Evolutionary conservation across 805 yeast species (phyloP).

Genomic region (Komagataella ulmi): DNA sequence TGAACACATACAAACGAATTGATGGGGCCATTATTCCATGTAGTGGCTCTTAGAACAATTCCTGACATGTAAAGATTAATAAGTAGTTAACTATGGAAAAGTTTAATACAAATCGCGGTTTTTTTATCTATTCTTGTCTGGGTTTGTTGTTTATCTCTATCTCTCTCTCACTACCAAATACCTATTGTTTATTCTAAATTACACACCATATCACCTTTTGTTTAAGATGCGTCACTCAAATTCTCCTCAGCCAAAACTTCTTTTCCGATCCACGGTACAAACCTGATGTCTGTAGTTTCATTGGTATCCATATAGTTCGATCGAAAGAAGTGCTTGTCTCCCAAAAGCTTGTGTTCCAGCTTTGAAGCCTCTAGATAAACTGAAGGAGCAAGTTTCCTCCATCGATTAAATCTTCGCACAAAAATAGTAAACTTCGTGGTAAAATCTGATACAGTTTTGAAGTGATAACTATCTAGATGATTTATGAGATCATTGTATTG

Average conservation of each 20-base stretch:
- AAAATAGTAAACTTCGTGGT: background rate
- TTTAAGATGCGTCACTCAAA: background rate
- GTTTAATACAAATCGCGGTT: background rate
- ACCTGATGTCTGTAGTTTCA: background rate
- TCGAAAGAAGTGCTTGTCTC: background rate
- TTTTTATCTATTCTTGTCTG: no score
- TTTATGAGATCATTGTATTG: background rate
- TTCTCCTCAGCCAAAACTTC: background rate
- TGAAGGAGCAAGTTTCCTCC: background rate
- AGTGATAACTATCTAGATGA: background rate
- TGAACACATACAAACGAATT: conserved; percentile 36
- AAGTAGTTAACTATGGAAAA: background rate
- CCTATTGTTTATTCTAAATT: no score
- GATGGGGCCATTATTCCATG: background rate
- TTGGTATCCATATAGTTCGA: background rate
- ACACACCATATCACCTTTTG: background rate
- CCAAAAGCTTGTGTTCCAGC: background rate
- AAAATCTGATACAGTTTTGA: background rate
- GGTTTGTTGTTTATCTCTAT: no score
- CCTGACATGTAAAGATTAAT: background rate
- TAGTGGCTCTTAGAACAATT: background rate
- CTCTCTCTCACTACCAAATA: no score
- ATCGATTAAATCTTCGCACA: background rate
- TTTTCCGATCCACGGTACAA: background rate
- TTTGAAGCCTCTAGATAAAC: background rate